Conservation (phyloP, 129 eudicot genomes). For the Flaveria bidentis region DNA sequence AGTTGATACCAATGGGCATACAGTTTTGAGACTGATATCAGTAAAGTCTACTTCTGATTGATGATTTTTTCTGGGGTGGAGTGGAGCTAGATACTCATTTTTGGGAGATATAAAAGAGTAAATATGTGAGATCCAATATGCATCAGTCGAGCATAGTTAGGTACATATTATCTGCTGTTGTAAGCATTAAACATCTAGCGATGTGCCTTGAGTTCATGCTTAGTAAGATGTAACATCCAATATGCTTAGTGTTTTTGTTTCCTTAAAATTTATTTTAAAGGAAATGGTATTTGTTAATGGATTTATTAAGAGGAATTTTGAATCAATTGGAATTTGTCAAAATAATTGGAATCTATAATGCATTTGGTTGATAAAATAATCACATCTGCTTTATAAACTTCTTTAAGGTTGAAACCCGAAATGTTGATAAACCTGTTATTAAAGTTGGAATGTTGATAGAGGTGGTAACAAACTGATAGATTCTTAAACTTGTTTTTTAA, state of each 20-base stretch:
- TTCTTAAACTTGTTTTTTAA: too few species aligned
- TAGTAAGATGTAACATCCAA: background rate
- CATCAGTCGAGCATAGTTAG: slow-evolving; percentile 25
- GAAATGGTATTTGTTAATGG: background rate
- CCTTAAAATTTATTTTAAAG: background rate
- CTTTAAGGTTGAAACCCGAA: too few species aligned
- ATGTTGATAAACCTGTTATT: too few species aligned
- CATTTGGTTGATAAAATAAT: too few species aligned
- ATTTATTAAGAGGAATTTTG: background rate
- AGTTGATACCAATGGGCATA: background rate
- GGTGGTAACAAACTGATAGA: too few species aligned
- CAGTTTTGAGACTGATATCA: slow-evolving; percentile 20
- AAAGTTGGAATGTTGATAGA: too few species aligned
- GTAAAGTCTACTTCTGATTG: slow-evolving; percentile 14
- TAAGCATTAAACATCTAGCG: slow-evolving; percentile 14
- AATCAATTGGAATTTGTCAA: background rate
- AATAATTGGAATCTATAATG: too few species aligned
- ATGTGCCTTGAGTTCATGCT: slow-evolving; percentile 22
- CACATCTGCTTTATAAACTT: too few species aligned
- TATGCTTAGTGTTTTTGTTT: background rate
- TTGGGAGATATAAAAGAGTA: slow-evolving; percentile 23
- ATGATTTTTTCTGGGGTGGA: slow-evolving; percentile 20
- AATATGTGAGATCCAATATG: slow-evolving; percentile 33
- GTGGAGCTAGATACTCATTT: slow-evolving; percentile 23
- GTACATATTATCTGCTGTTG: slow-evolving; percentile 30